phyloP scores from a whole-genome alignment of 768 basidiomycete species.

The Boletus sp. region DNA sequence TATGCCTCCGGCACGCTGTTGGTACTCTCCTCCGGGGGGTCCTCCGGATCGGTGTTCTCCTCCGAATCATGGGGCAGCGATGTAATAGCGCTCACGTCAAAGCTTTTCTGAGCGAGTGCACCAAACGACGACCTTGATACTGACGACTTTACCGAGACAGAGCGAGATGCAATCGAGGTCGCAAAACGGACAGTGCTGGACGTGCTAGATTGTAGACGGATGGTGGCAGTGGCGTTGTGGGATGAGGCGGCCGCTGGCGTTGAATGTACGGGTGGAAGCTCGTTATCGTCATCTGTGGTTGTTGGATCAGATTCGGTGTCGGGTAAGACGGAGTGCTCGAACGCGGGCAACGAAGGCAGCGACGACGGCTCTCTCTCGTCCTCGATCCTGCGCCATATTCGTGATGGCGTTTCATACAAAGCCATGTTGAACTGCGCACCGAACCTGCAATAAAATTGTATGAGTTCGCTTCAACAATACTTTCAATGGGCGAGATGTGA shows the following conservation, averaged over 20 bases:
- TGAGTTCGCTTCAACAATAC: not conserved
- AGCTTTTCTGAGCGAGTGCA: conserved; percentile 43
- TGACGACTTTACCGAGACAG: conserved; percentile 32
- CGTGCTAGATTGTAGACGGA: conserved; percentile 51
- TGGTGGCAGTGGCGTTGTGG: conserved; percentile 47
- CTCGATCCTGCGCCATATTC: conserved; percentile 82
- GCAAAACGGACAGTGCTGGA: conserved; percentile 49
- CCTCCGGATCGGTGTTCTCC: conserved; percentile 36
- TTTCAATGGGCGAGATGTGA: not conserved
- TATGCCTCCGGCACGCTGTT: conserved; percentile 54
- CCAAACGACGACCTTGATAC: conserved; percentile 36
- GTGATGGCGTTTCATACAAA: conserved; percentile 75
- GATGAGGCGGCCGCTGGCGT: conserved; percentile 56
- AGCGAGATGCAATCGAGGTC: conserved; percentile 48
- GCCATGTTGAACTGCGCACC: conserved; percentile 32
- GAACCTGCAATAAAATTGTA: not conserved
- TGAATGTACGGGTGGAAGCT: conserved; percentile 58
- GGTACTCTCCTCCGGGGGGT: conserved; percentile 40
- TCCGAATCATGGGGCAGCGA: conserved; percentile 42
- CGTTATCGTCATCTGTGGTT: conserved; percentile 40
- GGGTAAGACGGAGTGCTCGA: conserved; percentile 58
- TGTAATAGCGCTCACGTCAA: conserved; percentile 58
- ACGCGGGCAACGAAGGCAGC: conserved; percentile 68
- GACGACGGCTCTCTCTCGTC: conserved; percentile 79
- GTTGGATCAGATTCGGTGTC: conserved; percentile 36